Evolutionary conservation across 768 basidiomycete species (phyloP).

Genomic region (Pisolithus microcarpus): DNA sequence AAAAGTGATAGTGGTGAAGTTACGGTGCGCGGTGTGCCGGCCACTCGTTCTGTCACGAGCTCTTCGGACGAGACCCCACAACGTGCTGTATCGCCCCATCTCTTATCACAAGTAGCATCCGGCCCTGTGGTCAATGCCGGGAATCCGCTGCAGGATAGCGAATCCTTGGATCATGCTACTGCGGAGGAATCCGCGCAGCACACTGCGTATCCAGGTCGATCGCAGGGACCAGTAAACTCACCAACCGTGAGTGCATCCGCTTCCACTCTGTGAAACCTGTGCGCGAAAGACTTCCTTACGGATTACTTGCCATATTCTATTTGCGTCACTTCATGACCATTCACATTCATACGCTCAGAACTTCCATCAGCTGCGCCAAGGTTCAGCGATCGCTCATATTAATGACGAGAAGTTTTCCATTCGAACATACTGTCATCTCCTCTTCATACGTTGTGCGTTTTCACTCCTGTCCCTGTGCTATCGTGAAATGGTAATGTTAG

Average conservation of each 20-base stretch:
- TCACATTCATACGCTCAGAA: slow-evolving; percentile 17
- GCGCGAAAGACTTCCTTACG: slow-evolving; percentile 5
- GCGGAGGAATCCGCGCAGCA: slow-evolving; percentile 2
- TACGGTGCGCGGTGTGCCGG: slow-evolving; percentile 3
- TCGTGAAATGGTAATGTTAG: not conserved
- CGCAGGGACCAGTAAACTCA: slow-evolving; percentile 11
- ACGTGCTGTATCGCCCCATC: not conserved
- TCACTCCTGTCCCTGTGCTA: not conserved
- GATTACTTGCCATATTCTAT: slow-evolving; percentile 6
- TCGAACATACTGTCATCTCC: slow-evolving; percentile 13
- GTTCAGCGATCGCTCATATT: slow-evolving; percentile 2
- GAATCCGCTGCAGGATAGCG: slow-evolving; percentile 3
- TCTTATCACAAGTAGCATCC: not conserved
- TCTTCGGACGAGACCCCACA: slow-evolving; percentile 2
- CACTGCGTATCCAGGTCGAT: not conserved
- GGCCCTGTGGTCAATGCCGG: slow-evolving; percentile 8
- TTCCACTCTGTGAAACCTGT: slow-evolving; percentile 9
- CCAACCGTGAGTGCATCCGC: slow-evolving; percentile 22
- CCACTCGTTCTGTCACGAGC: slow-evolving; percentile 3
- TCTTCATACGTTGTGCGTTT: slow-evolving; percentile 21
- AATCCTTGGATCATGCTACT: slow-evolving; percentile 3
- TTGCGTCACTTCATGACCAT: slow-evolving; percentile 4
- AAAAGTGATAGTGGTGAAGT: slow-evolving; percentile 20
- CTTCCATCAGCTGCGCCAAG: slow-evolving; percentile 18
- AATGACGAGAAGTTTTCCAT: slow-evolving; percentile 8